These are phyloP conservation scores for Diaporthe nobilis DNA, from an alignment of 2,329 filamentous ascomycete species.

Conservation along the genomic window DNA sequence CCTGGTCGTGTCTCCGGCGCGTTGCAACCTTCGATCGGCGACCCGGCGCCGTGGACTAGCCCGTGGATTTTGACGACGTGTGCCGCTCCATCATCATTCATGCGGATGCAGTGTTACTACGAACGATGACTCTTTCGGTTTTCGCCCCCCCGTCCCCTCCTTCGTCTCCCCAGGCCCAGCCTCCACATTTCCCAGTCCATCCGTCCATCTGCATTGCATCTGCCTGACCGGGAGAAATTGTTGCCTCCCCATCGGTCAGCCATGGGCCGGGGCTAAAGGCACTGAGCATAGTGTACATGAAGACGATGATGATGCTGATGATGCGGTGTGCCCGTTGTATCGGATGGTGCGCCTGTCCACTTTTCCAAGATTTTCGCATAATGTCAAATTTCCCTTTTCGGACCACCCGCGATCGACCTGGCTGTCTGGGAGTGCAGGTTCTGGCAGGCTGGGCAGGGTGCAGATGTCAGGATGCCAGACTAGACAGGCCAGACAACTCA, in stretches of 20 bases:
- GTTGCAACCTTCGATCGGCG: constrained; percentile 35
- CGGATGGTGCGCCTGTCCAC: constrained; percentile 34
- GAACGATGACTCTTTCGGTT: constrained; percentile 17
- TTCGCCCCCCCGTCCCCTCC: neutral
- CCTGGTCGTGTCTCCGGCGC: constrained; percentile 36
- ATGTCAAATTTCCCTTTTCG: constrained; percentile 31
- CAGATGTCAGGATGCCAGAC: constrained; percentile 1
- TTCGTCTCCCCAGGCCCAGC: constrained; percentile 9
- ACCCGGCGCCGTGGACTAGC: constrained; percentile 33
- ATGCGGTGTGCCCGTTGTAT: constrained; percentile 29
- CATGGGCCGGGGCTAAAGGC: neutral
- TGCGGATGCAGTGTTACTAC: constrained; percentile 26
- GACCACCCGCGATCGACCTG: constrained; percentile 20
- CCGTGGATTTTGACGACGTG: constrained; percentile 27
- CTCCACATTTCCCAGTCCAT: neutral
- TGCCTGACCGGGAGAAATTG: neutral
- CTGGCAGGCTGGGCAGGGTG: neutral
- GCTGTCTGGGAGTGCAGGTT: neutral
- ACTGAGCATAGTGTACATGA: neutral
- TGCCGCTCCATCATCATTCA: constrained; percentile 32
- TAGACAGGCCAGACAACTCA: constrained; percentile 5
- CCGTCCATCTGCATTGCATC: constrained; percentile 20
- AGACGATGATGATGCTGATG: constrained; percentile 1
- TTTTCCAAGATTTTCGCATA: constrained; percentile 24
- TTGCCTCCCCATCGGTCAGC: constrained; percentile 15